Percentiles rank a stretch among this genome's conserved stretches.
Evolutionary conservation across 2,329 filamentous ascomycete genomes (phyloP).

Genomic region (Phyllosticta ampelicida): DNA sequence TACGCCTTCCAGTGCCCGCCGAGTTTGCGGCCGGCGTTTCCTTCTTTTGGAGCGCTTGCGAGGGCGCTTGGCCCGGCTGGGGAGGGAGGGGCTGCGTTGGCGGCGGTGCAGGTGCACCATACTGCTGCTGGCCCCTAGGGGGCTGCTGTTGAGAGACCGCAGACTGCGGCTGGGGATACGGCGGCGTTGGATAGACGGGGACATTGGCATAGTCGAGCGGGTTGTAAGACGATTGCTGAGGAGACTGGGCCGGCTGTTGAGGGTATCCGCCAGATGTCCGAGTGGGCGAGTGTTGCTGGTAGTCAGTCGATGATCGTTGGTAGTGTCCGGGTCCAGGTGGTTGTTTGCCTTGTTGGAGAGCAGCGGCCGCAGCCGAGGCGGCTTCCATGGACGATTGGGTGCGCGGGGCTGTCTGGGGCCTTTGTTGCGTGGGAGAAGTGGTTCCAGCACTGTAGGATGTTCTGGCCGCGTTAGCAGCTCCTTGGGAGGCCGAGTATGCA

Average conservation of each 20-base stretch:
- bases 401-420: conserved; percentile 37
- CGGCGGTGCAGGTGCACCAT: conserved; percentile 30
- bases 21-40: conserved; percentile 56
- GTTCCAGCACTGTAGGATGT: conserved; percentile 35
- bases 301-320: conserved; percentile 35
- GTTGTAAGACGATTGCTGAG: conserved; percentile 56
- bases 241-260: conserved; percentile 33
- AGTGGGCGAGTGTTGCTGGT: conserved; percentile 19
- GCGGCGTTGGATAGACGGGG: conserved; percentile 22
- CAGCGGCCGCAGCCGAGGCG: conserved; percentile 41
- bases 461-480: conserved; percentile 37
- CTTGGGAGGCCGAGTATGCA: conserved; percentile 17
- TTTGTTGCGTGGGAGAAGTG: conserved; percentile 37
- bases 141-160: conserved; percentile 25
- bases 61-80: conserved; percentile 31
- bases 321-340: conserved; percentile 32
- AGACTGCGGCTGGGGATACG: conserved; percentile 23
- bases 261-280: conserved; percentile 27
- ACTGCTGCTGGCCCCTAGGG: conserved; percentile 19
- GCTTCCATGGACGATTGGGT: conserved; percentile 38
- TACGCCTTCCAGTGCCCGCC: conserved; percentile 66
- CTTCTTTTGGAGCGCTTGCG: conserved; percentile 35
- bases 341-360: conserved; percentile 29
- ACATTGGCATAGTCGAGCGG: conserved; percentile 60
- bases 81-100: conserved; percentile 34